phyloP scores from a whole-genome alignment of 2,329 filamentous ascomycete species.

The Alternaria solani region DNA sequence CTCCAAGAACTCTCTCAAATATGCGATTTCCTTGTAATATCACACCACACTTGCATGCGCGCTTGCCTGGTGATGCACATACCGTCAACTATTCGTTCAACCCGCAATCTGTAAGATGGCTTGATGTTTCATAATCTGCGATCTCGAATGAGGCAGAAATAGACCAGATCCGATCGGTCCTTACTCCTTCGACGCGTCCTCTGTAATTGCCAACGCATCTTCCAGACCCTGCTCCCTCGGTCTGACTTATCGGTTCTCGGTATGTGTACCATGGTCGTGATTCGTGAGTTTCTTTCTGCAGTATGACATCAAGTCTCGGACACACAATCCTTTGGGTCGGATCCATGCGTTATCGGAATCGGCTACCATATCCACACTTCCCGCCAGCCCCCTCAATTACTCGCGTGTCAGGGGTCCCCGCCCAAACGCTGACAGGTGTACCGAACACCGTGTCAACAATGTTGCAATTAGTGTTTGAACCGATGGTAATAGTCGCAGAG shows the following conservation, averaged over 20 bases:
- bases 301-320: constrained; percentile 32
- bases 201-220: constrained; percentile 30
- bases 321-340: constrained; percentile 10
- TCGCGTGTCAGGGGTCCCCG: constrained; percentile 25
- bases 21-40: constrained; percentile 12
- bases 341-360: constrained; percentile 20
- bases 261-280: constrained; percentile 24
- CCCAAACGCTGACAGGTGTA: constrained; percentile 7
- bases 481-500: background rate
- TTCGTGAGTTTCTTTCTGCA: constrained; percentile 24
- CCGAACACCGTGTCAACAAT: constrained; percentile 3
- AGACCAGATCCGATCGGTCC: constrained; percentile 10
- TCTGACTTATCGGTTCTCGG: constrained; percentile 7
- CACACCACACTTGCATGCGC: constrained; percentile 18
- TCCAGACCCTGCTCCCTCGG: constrained; percentile 9
- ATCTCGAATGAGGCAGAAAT: constrained; percentile 16
- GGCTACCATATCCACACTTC: constrained; percentile 27
- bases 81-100: constrained; percentile 3
- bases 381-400: constrained; percentile 31
- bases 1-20: constrained; percentile 4
- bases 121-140: constrained; percentile 24
- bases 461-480: background rate
- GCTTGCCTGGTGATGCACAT: constrained; percentile 4
- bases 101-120: constrained; percentile 8
- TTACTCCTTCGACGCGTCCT: constrained; percentile 18